These are phyloP conservation scores for Arctium minus DNA, from an alignment of 129 eudicot species.

Conservation along the genomic window DNA sequence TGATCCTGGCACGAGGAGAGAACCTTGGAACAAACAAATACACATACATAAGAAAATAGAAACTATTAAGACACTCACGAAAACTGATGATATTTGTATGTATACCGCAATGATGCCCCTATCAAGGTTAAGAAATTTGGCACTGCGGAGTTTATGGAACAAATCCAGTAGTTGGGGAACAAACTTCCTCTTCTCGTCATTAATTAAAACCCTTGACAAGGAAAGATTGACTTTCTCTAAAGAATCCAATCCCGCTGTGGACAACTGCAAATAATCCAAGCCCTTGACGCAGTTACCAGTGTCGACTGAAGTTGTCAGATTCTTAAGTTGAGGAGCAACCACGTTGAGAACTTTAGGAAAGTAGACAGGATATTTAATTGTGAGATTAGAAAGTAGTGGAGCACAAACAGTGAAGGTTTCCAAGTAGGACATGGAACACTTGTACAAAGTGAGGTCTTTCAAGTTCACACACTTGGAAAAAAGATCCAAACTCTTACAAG, in stretches of 20 bases:
- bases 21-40: too few relatives aligned
- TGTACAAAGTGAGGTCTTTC: background rate
- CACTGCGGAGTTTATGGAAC: background rate
- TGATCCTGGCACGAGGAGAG: background rate
- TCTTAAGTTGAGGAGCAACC: background rate
- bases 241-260: background rate
- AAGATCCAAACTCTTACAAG: background rate
- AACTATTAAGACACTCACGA: background rate
- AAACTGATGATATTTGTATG: too few relatives aligned
- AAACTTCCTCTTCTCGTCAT: background rate
- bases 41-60: too few relatives aligned
- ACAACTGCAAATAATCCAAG: background rate
- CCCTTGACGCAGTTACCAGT: background rate
- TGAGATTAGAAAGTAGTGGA: too few relatives aligned
- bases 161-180: background rate
- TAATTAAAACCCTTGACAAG: background rate
- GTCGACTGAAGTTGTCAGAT: background rate
- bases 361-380: background rate
- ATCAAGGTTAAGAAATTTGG: background rate
- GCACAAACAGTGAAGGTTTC: too few relatives aligned
- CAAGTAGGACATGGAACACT: background rate
- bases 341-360: background rate
- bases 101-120: background rate
- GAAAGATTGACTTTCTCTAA: background rate
- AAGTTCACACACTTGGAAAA: slow-evolving; percentile 1